Base-by-base conservation (phyloP, 2,329 filamentous ascomycete genomes). In the Trichoderma arundinaceum region DNA sequence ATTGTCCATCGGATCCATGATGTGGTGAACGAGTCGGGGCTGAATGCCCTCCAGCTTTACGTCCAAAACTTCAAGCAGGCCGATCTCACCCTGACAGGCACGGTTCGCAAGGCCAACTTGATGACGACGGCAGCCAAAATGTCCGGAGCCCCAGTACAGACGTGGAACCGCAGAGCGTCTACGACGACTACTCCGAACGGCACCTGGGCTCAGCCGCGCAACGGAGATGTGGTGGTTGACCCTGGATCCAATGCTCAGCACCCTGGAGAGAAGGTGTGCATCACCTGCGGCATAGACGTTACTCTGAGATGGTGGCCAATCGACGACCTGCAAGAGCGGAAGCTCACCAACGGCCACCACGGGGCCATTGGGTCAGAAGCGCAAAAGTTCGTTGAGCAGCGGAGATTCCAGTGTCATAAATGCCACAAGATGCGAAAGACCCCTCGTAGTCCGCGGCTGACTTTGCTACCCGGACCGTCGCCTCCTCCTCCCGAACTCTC, bases 11-110 rank as follows among this genome's bases (percentile, higher is more conserved):
- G 83, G 10, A 92, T 97, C 82, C 86, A 91, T 68, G 93, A 97
- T 70, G 76, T 86, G 22, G 88, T 90, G 10, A 88, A 90, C 64
- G 88, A 90, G 19, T 82, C 83, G n/a, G 88, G 88, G n/a, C 78
- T 88, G 61, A 96, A 89, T 71, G 92, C 92, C 9, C 80, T 99
- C 57, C 93, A 97, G 76, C 83, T 96, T 32, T 99, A 91, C 75
- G 92, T 90, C 51, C 90, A 90, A 70, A 93, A 90, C 66, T 97
- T 92, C 82, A 99, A 99, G 77, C 94, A 98, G 78, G 94, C 95
- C 8, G 95, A 99, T 75, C 85, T 94, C 46, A 88, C 91, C 2
- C 81, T 97, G 71, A 97, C 94, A 2, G 95, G 95, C 33, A 97
- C 94, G 17, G 92, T 95, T 22, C 90, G 95, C 63, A 97, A 97